Evolutionary conservation across 2,329 filamentous ascomycete genomes (phyloP).

Genomic region (Xylaria sp.): DNA sequence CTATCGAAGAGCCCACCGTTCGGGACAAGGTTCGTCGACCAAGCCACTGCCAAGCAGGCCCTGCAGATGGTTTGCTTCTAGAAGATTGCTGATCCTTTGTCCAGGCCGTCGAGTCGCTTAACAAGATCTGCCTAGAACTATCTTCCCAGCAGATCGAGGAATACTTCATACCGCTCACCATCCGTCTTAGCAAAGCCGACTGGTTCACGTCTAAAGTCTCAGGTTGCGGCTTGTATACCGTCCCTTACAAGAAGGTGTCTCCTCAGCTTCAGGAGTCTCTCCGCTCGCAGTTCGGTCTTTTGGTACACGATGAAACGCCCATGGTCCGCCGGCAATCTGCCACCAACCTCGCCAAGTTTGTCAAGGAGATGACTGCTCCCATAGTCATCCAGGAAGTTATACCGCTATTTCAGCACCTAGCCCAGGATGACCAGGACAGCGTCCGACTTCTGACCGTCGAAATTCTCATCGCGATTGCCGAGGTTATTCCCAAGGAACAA

Average conservation of each 20-base stretch:
- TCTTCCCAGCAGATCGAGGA: constrained; percentile 92
- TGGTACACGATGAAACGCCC: constrained; percentile 97
- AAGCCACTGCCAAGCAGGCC: constrained; percentile 3
- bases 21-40: constrained; percentile 76
- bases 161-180: constrained; percentile 90
- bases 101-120: constrained; percentile 95
- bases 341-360: constrained; percentile 93
- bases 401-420: constrained; percentile 94
- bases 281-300: constrained; percentile 81
- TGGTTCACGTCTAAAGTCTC: constrained; percentile 99
- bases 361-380: constrained; percentile 89
- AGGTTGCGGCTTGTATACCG: constrained; percentile 89
- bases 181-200: constrained; percentile 96
- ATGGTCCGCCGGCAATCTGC: constrained; percentile 98
- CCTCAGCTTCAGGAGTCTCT: constrained; percentile 84
- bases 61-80: constrained; percentile 7
- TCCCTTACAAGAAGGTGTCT: constrained; percentile 87
- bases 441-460: constrained; percentile 94
- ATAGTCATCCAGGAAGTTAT: constrained; percentile 99
- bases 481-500: constrained; percentile 96
- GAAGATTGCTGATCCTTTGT: constrained; percentile 14
- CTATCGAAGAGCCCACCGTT: constrained; percentile 96
- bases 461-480: constrained; percentile 90
- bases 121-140: constrained; percentile 95
- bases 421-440: constrained; percentile 94